Conservation (phyloP, 768 basidiomycete genomes). For the Pleurotus citrinopileatus region DNA sequence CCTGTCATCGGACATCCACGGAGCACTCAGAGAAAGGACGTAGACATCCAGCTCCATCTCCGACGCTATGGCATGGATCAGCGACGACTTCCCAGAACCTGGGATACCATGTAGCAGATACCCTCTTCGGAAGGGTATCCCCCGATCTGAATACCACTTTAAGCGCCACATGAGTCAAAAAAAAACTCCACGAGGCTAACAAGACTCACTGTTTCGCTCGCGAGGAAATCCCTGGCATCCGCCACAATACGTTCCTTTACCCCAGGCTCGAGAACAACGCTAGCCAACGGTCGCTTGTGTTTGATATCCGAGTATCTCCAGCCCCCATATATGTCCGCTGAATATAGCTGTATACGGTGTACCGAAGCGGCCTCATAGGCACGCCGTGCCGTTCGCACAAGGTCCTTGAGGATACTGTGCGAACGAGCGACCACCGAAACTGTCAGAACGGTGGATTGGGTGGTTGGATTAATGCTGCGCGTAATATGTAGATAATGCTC, state of each 20-base stretch:
- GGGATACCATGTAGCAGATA: conserved; percentile 84
- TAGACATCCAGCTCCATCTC: conserved; percentile 91
- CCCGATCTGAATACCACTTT: conserved; percentile 91
- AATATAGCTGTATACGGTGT: conserved; percentile 86
- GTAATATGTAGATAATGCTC: conserved; percentile 82
- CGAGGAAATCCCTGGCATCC: conserved; percentile 81
- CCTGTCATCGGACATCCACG: conserved; percentile 87
- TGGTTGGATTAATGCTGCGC: conserved; percentile 32
- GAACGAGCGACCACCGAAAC: conserved; percentile 64
- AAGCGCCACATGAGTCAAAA: conserved; percentile 3
- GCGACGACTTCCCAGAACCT: conserved; percentile 82
- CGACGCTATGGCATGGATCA: conserved; percentile 86
- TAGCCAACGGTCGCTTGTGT: conserved; percentile 85
- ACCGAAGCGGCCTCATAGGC: conserved; percentile 87
- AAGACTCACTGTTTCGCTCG: conserved; percentile 69
- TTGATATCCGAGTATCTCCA: conserved; percentile 89
- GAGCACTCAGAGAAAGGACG: conserved; percentile 81
- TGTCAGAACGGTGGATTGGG: conserved; percentile 37
- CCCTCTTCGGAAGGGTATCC: conserved; percentile 88
- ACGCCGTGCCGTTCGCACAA: conserved; percentile 86
- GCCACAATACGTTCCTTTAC: conserved; percentile 87
- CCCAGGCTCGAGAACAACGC: conserved; percentile 84
- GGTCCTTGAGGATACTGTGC: conserved; percentile 83
- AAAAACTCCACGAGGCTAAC: conserved; percentile 1
- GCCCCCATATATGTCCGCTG: conserved; percentile 82